phyloP scores from a whole-genome alignment of 805 yeast species.

The Zygotorulaspora sp. region DNA sequence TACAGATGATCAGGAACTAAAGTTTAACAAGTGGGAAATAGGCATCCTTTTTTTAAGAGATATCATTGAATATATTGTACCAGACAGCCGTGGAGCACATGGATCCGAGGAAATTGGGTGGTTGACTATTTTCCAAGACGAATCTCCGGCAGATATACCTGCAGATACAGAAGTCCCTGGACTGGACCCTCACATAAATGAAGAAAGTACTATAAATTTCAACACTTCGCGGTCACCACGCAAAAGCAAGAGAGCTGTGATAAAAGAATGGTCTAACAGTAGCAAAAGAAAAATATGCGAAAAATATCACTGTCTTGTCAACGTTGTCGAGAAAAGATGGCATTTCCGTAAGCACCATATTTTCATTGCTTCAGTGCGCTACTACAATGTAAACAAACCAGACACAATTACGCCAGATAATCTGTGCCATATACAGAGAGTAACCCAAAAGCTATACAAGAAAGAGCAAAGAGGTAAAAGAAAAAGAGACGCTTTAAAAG shows the following conservation, averaged over 20 bases:
- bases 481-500: constrained; percentile 16
- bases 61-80: constrained; percentile 8
- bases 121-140: constrained; percentile 13
- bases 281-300: constrained; percentile 6
- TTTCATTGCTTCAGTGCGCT: constrained; percentile 13
- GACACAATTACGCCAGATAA: constrained; percentile 8
- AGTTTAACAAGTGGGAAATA: constrained; percentile 18
- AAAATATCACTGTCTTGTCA: constrained; percentile 5
- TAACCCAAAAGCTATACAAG: constrained; percentile 14
- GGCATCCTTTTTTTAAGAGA: constrained; percentile 13
- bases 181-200: constrained; percentile 3
- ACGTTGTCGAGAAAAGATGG: constrained; percentile 6
- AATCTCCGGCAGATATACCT: constrained; percentile 1
- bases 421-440: constrained; percentile 8
- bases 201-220: not conserved
- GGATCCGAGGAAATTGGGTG: constrained; percentile 9
- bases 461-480: constrained; percentile 16
- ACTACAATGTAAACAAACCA: constrained; percentile 10
- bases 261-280: constrained; percentile 10
- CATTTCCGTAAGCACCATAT: constrained; percentile 9
- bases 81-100: constrained; percentile 1
- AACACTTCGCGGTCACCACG: not conserved
- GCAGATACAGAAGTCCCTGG: not conserved
- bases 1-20: constrained; percentile 11
- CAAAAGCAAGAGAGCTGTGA: constrained; percentile 5